These are phyloP conservation scores for Lepraria neglecta DNA, from an alignment of 495 filamentous ascomycete genomes.

Conservation along the genomic window DNA sequence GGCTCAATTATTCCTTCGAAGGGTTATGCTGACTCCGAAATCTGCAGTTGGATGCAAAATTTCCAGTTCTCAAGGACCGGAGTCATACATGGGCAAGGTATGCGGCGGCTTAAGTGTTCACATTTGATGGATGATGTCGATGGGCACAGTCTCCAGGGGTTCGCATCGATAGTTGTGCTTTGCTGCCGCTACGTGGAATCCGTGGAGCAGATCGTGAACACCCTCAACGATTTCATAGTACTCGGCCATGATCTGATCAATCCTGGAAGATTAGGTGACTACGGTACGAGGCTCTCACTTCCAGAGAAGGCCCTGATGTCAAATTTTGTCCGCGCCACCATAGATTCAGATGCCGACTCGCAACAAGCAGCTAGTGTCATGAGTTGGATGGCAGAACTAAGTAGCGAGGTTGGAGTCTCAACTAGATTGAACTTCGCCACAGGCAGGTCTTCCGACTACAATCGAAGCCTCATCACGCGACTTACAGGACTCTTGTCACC, in stretches of 20 bases:
- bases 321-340: conserved; percentile 2
- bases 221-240: background rate
- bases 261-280: background rate
- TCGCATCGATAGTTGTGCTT: background rate
- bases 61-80: background rate
- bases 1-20: no score
- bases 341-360: background rate
- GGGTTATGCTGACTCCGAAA: no score
- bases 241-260: background rate
- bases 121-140: background rate
- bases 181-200: background rate
- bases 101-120: background rate
- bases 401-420: background rate
- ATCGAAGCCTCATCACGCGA: background rate
- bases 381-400: background rate
- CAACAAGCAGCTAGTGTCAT: background rate
- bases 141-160: background rate
- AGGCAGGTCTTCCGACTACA: background rate
- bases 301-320: background rate
- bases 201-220: background rate
- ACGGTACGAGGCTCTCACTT: background rate
- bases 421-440: background rate
- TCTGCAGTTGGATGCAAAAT: background rate
- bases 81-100: background rate
- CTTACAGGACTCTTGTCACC: background rate